Percentiles rank a stretch among this genome's conserved stretches.
Evolutionary conservation across 192 early-diverging fungal species (phyloP).

Genomic region (Coemansia sp.): DNA sequence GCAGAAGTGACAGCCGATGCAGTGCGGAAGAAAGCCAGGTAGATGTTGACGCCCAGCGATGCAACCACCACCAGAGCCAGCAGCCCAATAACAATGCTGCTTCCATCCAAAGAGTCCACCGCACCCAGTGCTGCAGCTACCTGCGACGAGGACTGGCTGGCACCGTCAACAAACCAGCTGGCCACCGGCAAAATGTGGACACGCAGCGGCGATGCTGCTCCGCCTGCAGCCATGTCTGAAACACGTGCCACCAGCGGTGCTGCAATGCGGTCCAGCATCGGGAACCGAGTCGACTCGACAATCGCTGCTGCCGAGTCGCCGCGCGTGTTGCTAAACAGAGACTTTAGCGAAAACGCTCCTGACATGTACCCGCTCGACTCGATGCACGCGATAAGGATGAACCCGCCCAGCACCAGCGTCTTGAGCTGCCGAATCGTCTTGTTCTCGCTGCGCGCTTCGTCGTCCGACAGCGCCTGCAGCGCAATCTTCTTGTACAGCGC

Average conservation of each 20-base stretch:
- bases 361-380: slow-evolving; percentile 47
- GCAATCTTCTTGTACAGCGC: slow-evolving; percentile 61
- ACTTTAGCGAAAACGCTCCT: slow-evolving; percentile 45
- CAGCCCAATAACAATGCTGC: slow-evolving; percentile 43
- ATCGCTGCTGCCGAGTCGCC: slow-evolving; percentile 6
- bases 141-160: background rate
- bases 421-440: slow-evolving; percentile 51
- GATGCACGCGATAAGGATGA: slow-evolving; percentile 45
- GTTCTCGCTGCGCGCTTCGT: slow-evolving; percentile 52
- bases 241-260: slow-evolving; percentile 33
- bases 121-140: background rate
- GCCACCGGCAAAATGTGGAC: slow-evolving; percentile 40
- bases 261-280: slow-evolving; percentile 36
- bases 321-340: slow-evolving; percentile 25
- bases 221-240: slow-evolving; percentile 5
- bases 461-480: slow-evolving; percentile 62
- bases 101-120: slow-evolving; percentile 24
- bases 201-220: slow-evolving; percentile 12
- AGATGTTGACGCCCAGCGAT: slow-evolving; percentile 51
- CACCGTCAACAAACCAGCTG: slow-evolving; percentile 22
- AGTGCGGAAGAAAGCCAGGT: slow-evolving; percentile 32
- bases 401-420: slow-evolving; percentile 48
- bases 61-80: slow-evolving; percentile 33
- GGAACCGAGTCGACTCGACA: slow-evolving; percentile 36
- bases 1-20: background rate